phyloP scores from a whole-genome alignment of 2,329 filamentous ascomycete genomes.

The Fusarium incarnatum region DNA sequence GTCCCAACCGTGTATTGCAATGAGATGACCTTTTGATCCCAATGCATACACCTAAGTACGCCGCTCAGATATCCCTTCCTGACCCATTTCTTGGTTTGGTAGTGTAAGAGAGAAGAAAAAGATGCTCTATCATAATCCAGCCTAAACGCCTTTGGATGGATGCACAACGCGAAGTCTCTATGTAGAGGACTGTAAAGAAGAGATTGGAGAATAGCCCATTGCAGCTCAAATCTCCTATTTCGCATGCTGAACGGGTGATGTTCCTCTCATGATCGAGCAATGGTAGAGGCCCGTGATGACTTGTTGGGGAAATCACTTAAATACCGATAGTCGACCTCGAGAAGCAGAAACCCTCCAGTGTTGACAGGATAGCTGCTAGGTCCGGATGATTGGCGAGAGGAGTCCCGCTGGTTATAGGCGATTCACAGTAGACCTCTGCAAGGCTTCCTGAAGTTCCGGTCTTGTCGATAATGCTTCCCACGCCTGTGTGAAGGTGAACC shows the following conservation, averaged over 20 bases:
- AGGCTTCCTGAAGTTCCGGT: constrained; percentile 88
- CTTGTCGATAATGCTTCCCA: constrained; percentile 78
- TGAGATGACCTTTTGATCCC: constrained; percentile 25
- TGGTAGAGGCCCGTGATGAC: background rate
- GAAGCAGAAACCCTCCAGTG: background rate
- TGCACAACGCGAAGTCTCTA: constrained; percentile 39
- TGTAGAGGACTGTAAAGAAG: constrained; percentile 34
- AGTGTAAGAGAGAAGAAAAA: constrained; percentile 33
- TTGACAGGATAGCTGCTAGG: background rate
- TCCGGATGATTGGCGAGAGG: constrained; percentile 1
- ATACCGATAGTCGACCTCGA: background rate
- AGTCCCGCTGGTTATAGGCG: constrained; percentile 40
- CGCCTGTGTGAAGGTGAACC: constrained; percentile 90
- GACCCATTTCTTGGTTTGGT: constrained; percentile 43
- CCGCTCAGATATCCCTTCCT: constrained; percentile 35
- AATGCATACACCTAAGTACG: constrained; percentile 42
- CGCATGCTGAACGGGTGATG: constrained; percentile 8
- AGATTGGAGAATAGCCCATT: constrained; percentile 16
- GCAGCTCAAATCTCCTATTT: constrained; percentile 2
- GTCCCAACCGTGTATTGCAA: constrained; percentile 27
- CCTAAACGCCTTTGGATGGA: constrained; percentile 49
- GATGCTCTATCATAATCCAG: constrained; percentile 49
- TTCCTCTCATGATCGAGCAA: constrained; percentile 29
- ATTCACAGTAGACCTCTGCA: constrained; percentile 82
- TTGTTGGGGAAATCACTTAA: background rate